phyloP scores from a whole-genome alignment of 1,284 basidiomycete genomes.

The Ustilago tritici region DNA sequence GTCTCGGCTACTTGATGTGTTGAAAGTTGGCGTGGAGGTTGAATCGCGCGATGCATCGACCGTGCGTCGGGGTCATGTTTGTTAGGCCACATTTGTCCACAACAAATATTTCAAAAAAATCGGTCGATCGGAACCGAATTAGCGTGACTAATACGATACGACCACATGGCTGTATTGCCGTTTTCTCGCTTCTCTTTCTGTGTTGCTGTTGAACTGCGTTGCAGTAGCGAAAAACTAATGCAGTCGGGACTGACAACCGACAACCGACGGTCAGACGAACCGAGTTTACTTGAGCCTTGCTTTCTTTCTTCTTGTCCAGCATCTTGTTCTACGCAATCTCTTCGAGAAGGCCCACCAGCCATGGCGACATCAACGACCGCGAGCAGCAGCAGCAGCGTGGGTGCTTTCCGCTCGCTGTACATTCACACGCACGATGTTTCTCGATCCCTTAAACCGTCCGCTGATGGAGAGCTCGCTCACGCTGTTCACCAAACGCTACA shows the following conservation, averaged over 20 bases:
- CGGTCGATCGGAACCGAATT: constrained; percentile 16
- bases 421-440: constrained; percentile 64
- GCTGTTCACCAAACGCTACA: constrained; percentile 65
- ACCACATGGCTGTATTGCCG: constrained; percentile 30
- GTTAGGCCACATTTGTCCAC: not conserved
- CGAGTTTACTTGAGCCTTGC: not conserved
- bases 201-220: not conserved
- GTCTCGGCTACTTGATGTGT: constrained; percentile 16
- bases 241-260: not conserved
- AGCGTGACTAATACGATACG: not conserved
- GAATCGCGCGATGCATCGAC: not conserved
- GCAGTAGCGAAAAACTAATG: too few species aligned
- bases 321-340: not conserved
- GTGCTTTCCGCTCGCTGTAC: constrained; percentile 43
- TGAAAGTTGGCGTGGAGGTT: constrained; percentile 21
- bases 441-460: constrained; percentile 57
- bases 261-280: not conserved
- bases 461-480: constrained; percentile 61
- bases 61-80: not conserved
- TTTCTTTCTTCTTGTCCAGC: not conserved
- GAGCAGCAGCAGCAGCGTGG: constrained; percentile 4
- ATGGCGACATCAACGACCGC: not conserved
- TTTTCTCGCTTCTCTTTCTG: not conserved
- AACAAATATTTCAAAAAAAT: not conserved
- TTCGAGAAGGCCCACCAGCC: not conserved